Evolutionary conservation across 192 early-diverging fungal species (phyloP).

Genomic region (Podila epigama): DNA sequence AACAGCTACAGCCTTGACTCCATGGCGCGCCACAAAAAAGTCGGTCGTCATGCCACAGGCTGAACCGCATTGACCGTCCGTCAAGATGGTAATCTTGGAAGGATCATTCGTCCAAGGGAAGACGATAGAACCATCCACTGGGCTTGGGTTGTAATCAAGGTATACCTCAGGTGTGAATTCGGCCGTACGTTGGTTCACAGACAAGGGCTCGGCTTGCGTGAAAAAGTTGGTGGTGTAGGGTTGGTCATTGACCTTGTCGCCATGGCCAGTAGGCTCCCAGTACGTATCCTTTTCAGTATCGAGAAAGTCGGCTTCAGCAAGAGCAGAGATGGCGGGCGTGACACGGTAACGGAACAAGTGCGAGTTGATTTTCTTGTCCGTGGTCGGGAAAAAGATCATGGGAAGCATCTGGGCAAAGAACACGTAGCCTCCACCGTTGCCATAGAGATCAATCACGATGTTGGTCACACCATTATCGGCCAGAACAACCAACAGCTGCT

Average conservation of each 20-base stretch:
- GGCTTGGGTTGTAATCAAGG: not conserved
- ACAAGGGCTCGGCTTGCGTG: not conserved
- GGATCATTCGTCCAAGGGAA: slow-evolving; percentile 17
- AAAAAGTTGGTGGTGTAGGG: slow-evolving; percentile 8
- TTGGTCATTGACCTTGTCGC: not conserved
- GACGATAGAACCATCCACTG: not conserved
- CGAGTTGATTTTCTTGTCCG: not conserved
- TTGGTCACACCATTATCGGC: slow-evolving; percentile 1
- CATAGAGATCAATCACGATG: slow-evolving; percentile 9
- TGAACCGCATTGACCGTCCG: slow-evolving; percentile 28
- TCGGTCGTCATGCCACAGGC: slow-evolving; percentile 13
- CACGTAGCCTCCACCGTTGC: slow-evolving; percentile 11
- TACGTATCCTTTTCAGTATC: not conserved
- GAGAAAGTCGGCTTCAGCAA: not conserved
- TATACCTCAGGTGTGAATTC: slow-evolving; percentile 1
- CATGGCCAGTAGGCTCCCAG: not conserved
- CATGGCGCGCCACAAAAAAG: not conserved
- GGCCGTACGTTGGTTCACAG: not conserved
- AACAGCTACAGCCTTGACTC: slow-evolving; percentile 11
- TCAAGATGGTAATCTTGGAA: slow-evolving; percentile 9
- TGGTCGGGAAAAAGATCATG: slow-evolving; percentile 12
- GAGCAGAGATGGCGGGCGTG: not conserved
- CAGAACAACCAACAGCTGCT: not conserved
- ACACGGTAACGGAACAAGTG: slow-evolving; percentile 2
- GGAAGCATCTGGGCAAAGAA: not conserved